These are phyloP conservation scores for Arabidopsis arenosa DNA, from an alignment of 345 rosid genomes.

Conservation along the genomic window DNA sequence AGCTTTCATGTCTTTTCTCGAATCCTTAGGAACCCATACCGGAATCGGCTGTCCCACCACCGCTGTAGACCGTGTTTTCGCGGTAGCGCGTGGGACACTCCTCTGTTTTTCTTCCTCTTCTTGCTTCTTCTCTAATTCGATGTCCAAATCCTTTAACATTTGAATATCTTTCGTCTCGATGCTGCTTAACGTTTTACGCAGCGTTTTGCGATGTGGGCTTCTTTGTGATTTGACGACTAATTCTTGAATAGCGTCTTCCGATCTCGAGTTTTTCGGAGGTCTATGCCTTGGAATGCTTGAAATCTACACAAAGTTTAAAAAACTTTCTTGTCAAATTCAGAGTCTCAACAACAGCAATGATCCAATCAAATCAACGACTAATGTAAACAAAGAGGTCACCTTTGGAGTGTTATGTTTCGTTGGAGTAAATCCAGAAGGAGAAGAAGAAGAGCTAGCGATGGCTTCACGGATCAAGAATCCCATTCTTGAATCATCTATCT, in stretches of 20 bases:
- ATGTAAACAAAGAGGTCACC: constrained; percentile 15
- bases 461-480: constrained; percentile 62
- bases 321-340: constrained; percentile 2
- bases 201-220: constrained; percentile 26
- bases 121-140: constrained; percentile 50
- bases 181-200: constrained; percentile 53
- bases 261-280: constrained; percentile 56
- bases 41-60: constrained; percentile 53
- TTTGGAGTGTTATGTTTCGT: constrained; percentile 33
- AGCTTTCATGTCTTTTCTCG: constrained; percentile 61
- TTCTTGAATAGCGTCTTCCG: constrained; percentile 43
- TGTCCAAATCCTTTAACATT: constrained; percentile 59
- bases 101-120: constrained; percentile 36
- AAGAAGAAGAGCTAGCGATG: constrained; percentile 41
- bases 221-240: constrained; percentile 8
- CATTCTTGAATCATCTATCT: constrained; percentile 56
- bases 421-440: constrained; percentile 31
- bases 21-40: constrained; percentile 48
- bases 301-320: constrained; percentile 21
- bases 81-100: constrained; percentile 18
- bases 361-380: neutral
- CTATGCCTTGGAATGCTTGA: constrained; percentile 48
- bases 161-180: constrained; percentile 55
- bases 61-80: constrained; percentile 47
- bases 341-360: neutral